Evolutionary conservation across 352 stramenopile species (phyloP).

Genomic region (Thraustochytrium striatum): DNA sequence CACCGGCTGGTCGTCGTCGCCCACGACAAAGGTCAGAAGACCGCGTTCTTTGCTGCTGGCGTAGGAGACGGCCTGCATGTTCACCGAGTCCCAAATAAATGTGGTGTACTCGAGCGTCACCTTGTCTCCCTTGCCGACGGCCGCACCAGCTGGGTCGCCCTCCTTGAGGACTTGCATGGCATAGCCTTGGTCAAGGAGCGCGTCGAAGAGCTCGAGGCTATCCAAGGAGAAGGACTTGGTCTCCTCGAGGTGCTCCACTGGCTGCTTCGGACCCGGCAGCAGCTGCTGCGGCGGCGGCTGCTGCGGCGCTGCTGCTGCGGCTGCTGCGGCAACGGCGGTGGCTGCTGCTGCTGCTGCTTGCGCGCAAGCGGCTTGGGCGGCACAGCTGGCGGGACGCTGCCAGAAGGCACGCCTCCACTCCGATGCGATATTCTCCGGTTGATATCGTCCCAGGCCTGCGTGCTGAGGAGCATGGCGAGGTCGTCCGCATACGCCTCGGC

Average conservation of each 20-base stretch:
- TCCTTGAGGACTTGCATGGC: conserved; percentile 2
- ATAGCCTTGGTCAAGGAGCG: conserved; percentile 20
- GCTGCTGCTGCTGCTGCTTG: background rate
- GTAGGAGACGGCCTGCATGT: conserved; percentile 36
- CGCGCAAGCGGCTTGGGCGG: too few relatives aligned
- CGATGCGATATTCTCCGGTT: background rate
- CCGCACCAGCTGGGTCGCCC: background rate
- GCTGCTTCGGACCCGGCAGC: background rate
- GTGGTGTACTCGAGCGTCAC: conserved; percentile 21
- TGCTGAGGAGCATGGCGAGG: conserved; percentile 20
- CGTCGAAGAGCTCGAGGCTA: conserved; percentile 34
- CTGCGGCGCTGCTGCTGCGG: background rate
- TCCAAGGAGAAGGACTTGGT: conserved; percentile 36
- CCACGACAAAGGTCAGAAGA: background rate
- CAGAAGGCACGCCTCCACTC: background rate
- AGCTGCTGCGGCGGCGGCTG: background rate
- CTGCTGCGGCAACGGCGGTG: background rate
- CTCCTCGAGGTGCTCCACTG: background rate
- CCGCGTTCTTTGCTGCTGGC: background rate
- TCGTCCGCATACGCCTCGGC: conserved; percentile 3
- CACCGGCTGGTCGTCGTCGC: conserved; percentile 18
- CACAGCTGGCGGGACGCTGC: too few relatives aligned
- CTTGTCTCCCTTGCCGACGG: conserved; percentile 10
- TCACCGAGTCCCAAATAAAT: conserved; percentile 44
- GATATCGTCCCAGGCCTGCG: conserved; percentile 34